phyloP scores from a whole-genome alignment of 768 basidiomycete species.

The Lentinula aciculospora region DNA sequence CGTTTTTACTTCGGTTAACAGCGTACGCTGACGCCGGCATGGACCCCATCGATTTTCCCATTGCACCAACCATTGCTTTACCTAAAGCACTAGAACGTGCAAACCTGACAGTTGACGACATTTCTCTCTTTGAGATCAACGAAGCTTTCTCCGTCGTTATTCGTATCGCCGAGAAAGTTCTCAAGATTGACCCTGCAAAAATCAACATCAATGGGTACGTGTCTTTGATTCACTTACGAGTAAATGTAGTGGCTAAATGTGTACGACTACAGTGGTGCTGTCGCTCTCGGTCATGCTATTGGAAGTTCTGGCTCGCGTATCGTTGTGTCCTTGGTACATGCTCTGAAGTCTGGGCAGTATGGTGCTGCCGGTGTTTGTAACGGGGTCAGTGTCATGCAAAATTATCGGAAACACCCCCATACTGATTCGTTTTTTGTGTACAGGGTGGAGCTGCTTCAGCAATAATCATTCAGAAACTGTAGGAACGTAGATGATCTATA shows the following conservation, averaged over 20 bases:
- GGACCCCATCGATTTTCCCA: constrained; percentile 95
- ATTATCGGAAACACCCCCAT: background rate
- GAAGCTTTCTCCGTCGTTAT: constrained; percentile 97
- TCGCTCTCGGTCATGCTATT: constrained; percentile 93
- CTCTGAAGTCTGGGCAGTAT: constrained; percentile 88
- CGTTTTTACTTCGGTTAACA: constrained; percentile 23
- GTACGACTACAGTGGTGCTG: constrained; percentile 74
- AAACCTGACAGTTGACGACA: constrained; percentile 75
- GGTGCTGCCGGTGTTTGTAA: constrained; percentile 97
- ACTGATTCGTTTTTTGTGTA: constrained; percentile 7
- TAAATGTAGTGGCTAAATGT: constrained; percentile 12
- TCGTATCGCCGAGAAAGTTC: constrained; percentile 83
- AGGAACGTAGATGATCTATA: constrained; percentile 21
- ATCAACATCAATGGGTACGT: constrained; percentile 85
- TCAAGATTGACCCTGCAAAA: constrained; percentile 79
- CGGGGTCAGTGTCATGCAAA: constrained; percentile 55
- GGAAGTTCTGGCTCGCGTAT: constrained; percentile 95
- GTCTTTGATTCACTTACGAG: constrained; percentile 5
- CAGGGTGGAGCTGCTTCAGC: constrained; percentile 90
- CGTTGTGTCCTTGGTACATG: constrained; percentile 87
- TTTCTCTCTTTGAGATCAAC: constrained; percentile 93
- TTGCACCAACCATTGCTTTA: constrained; percentile 87
- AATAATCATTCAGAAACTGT: constrained; percentile 83
- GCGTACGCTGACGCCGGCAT: constrained; percentile 97
- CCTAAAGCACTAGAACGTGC: constrained; percentile 86